These are phyloP conservation scores for Mucor piriformis DNA, from an alignment of 371 early-diverging fungal genomes.

Conservation along the genomic window DNA sequence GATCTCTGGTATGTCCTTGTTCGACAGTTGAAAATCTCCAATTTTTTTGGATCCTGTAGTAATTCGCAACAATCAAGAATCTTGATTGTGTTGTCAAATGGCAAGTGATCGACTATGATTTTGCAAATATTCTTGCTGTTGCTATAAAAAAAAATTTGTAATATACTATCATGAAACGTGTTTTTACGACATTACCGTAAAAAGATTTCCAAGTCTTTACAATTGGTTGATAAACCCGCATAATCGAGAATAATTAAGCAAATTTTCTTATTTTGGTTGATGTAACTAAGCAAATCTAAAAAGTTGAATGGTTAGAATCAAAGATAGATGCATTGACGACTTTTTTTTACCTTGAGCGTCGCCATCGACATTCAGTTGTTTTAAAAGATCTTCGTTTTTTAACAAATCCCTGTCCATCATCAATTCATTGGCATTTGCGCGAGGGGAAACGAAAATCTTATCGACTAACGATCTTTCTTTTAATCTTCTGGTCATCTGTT, in stretches of 20 bases:
- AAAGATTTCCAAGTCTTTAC: conserved; percentile 23
- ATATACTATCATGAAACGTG: conserved; percentile 26
- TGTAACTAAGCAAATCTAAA: conserved; percentile 20
- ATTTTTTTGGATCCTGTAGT: conserved; percentile 22
- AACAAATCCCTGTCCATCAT: conserved; percentile 19
- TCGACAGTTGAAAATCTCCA: conserved; percentile 26
- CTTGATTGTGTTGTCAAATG: conserved; percentile 24
- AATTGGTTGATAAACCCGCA: conserved; percentile 24
- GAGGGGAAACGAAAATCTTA: conserved; percentile 24
- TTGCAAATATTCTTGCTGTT: conserved; percentile 19
- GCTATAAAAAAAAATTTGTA: conserved; percentile 11
- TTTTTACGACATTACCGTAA: conserved; percentile 23
- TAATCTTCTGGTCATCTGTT: conserved; percentile 16
- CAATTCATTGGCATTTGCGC: conserved; percentile 20
- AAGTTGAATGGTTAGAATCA: conserved; percentile 25
- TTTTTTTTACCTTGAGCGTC: conserved; percentile 22
- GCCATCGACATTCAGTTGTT: conserved; percentile 19
- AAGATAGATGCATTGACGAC: conserved; percentile 20
- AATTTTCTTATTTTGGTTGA: conserved; percentile 18
- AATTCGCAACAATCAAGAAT: conserved; percentile 23
- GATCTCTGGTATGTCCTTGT: conserved; percentile 24
- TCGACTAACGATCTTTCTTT: conserved; percentile 21
- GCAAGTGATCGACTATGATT: conserved; percentile 19
- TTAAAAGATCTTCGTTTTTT: conserved; percentile 21
- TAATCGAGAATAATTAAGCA: conserved; percentile 22